Base-by-base conservation (phyloP, 805 yeast species). In the Saccharomyces cerevisiae region DNA sequence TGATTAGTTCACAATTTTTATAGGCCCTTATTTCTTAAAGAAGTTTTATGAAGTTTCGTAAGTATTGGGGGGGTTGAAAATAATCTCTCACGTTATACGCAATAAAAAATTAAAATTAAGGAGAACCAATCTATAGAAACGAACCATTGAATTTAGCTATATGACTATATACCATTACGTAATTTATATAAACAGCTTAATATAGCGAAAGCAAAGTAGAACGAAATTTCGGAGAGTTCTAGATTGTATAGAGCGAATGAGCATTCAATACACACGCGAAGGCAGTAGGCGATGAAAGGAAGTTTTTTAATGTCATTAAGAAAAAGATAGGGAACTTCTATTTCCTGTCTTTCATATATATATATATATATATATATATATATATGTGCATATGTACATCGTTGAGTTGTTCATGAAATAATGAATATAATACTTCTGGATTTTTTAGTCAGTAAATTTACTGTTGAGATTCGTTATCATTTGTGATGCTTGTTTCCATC, bases 351-450 rank as follows among this genome's bases (percentile, higher is more conserved):
- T 36, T 36, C 10, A 36, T 36, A n/a, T 36, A 36, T 36, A 36
- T 17, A 24, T 36, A 17, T 36, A 36, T 36, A 24, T 36, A 47
- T 14, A 47, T 52, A 17, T 36, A 36, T 36, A 24, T 36, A 36
- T 36, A n/a, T 36, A 36, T 36, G 17, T 17, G 43, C 17, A 17
- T 36, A 36, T 36, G 43, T 36, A 47, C 21, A 47, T 52, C 13
- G 43, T 55, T 14, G 57, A 55, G 8, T 49, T 55, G 26, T 24
- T 55, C 21, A 46, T 52, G 17, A 47, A 52, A 27, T 48, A 48
- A 46, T 41, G 48, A 36, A 49, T 28, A 48, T 29, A 21, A 11
- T 46, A 46, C 46, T 28, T 21, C 13, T 17, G n/a, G 4, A 28
- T 17, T 29, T 29, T 36, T 49, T 26, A 10, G 13, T 8, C 8